Conservation (phyloP, 176 grass and related monocot genomes). For the Carex scoparia region DNA sequence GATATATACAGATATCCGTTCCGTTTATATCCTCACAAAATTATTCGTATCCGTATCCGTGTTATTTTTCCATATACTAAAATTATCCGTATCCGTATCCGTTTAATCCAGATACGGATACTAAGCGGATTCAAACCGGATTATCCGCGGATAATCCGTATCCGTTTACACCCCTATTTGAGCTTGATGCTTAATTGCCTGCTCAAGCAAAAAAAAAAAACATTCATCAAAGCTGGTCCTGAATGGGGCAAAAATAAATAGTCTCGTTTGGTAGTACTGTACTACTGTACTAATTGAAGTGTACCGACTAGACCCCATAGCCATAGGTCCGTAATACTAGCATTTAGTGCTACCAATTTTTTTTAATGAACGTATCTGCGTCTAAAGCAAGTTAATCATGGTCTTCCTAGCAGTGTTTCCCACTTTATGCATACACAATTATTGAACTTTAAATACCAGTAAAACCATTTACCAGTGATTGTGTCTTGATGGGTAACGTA, state of each 20-base stretch:
- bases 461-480: background rate
- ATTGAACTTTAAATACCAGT: background rate
- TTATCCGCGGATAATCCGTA: no score
- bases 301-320: background rate
- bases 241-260: background rate
- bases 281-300: background rate
- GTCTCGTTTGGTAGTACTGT: background rate
- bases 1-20: no score
- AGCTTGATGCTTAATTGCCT: background rate
- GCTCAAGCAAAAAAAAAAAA: background rate
- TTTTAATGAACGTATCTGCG: background rate
- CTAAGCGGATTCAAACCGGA: no score
- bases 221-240: background rate
- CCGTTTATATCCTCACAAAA: no score
- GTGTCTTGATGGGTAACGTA: background rate
- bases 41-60: no score
- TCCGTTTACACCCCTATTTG: background rate
- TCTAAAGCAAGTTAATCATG: background rate
- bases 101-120: no score
- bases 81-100: no score
- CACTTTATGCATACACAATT: background rate
- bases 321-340: background rate
- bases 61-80: no score
- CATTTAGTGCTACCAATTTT: slow-evolving; percentile 6
- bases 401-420: background rate